Base-by-base conservation (phyloP, 305 asterid species). In the Solanum hybrid region DNA sequence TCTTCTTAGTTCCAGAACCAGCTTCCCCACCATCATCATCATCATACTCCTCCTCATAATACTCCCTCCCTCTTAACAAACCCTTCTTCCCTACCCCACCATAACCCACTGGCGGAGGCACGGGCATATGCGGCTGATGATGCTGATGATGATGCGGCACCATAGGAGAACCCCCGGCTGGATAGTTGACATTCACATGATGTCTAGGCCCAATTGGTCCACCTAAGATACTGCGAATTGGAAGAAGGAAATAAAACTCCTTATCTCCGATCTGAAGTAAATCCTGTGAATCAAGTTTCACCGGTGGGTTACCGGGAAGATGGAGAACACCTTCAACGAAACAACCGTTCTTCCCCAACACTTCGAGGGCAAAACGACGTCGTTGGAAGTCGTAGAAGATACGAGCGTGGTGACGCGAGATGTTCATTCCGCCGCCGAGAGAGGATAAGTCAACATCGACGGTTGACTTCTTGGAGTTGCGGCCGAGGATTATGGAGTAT, bases 371-470 rank as follows among this genome's bases (percentile, higher is more conserved):
- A 86, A 97, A 97, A 75, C 98, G 98, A 40, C 98, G 99, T 2
- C 97, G 97, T 31, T 97, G 97, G 91, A 97, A 97, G 93, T 97
- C 99, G 93, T 96, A 97, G 94, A 96, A 96, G 89, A 97, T 96
- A 89, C 98, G 98, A 51, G 99, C 99, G 91, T 97, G 98, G 95
- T 96, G 98, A 91, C 98, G 99, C 90, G 98, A 96, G 93, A 97
- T 96, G 96, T 96, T 97, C 99, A 97, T 97, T 22, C 99, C 99
- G 26, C 99, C 99, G 92, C 99, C 99, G 88, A 97, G 97, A 78
- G 99, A 96, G 74, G 98, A 96, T 92, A 96, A 98, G 90, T 96
- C 99, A 89, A 97, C 98, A 89, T 97, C 99, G 74, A 97, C 99
- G 2, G 98, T 91, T 12, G 99, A 97, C 88, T 97, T 97, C 94